Evolutionary conservation across 441 rosid genomes (phyloP).

Genomic region (Euphorbia celastroides): DNA sequence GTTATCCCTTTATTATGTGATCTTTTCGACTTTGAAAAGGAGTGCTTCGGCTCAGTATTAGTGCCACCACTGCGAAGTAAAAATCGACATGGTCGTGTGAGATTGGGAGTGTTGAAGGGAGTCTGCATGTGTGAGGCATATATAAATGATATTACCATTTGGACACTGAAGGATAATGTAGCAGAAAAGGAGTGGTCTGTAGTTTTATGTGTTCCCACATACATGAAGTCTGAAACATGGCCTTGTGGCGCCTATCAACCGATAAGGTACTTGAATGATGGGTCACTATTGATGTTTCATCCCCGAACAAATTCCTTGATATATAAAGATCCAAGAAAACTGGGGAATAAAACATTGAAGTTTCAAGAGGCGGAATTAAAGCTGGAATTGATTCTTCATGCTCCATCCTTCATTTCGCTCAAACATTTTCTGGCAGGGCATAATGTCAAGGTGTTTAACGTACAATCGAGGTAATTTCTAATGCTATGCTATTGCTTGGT

Average conservation of each 20-base stretch:
- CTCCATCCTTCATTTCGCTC: slow-evolving; percentile 4
- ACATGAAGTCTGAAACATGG: no score
- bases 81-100: no score
- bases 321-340: no score
- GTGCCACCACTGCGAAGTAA: not conserved
- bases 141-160: not conserved
- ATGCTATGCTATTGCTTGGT: no score
- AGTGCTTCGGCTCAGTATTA: slow-evolving; percentile 2
- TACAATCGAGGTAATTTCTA: not conserved
- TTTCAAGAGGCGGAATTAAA: no score
- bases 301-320: no score
- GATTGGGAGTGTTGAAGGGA: no score
- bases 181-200: not conserved
- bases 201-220: not conserved
- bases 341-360: no score
- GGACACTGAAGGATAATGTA: not conserved
- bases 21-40: not conserved
- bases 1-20: not conserved
- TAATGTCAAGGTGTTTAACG: not conserved
- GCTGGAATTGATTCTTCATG: not conserved
- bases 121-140: no score
- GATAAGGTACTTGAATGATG: not conserved
- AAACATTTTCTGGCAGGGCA: not conserved
- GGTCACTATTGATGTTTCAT: no score
- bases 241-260: no score